A percentile compares a stretch with the other conserved stretches of the same genome.
Evolutionary conservation across 78 protist genomes (phyloP).

Genomic region (Tieghemostelium lacteum): DNA sequence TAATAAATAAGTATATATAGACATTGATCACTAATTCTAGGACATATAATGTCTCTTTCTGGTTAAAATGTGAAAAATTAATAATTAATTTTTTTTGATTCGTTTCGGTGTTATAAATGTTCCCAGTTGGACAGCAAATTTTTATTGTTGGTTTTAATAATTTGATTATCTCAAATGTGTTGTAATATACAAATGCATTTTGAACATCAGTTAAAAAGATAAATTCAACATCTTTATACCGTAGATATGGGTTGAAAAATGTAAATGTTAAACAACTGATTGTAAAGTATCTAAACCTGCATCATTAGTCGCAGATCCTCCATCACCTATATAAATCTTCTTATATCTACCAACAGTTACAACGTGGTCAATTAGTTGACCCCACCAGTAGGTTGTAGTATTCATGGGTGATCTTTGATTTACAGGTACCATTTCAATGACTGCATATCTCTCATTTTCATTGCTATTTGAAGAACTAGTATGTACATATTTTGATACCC

Average conservation of each 20-base stretch:
- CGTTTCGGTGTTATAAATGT: too few species aligned
- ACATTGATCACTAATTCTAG: too few species aligned
- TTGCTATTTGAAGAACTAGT: neutral
- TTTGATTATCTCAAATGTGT: too few species aligned
- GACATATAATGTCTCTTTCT: too few species aligned
- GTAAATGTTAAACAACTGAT: slow-evolving; percentile 24
- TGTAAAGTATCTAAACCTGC: slow-evolving; percentile 81
- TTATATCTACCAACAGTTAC: neutral
- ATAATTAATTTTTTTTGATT: too few species aligned
- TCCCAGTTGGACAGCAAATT: too few species aligned
- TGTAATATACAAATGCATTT: slow-evolving; percentile 24
- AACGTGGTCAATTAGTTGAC: slow-evolving; percentile 70
- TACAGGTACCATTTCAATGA: slow-evolving; percentile 61
- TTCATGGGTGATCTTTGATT: slow-evolving; percentile 32
- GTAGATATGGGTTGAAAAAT: neutral
- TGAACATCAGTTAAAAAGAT: slow-evolving; percentile 75
- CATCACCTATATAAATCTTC: slow-evolving; percentile 66
- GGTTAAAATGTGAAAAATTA: too few species aligned
- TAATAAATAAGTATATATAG: too few species aligned
- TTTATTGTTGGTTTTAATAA: too few species aligned
- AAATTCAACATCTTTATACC: slow-evolving; percentile 34
- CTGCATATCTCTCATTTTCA: slow-evolving; percentile 15
- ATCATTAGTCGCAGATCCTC: slow-evolving; percentile 87
- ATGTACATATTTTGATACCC: neutral
- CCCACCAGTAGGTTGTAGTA: slow-evolving; percentile 80